These are phyloP conservation scores for Xanthoconium purpureum DNA, from an alignment of 768 basidiomycete species.

Conservation along the genomic window DNA sequence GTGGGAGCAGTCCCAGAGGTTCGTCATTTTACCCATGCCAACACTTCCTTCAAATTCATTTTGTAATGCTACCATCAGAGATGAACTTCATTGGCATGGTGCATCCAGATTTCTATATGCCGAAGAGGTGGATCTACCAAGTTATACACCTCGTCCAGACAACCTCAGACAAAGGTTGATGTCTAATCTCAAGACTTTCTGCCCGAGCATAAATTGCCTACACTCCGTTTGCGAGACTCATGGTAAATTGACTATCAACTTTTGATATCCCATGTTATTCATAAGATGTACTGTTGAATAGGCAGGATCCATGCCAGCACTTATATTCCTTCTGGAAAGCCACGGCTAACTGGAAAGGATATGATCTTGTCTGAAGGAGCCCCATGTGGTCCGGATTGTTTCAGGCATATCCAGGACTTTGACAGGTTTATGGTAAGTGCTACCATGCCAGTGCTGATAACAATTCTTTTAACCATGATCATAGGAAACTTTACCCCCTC, in stretches of 20 bases:
- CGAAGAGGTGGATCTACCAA: background rate
- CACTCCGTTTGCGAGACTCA: conserved; percentile 41
- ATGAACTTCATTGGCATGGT: conserved; percentile 39
- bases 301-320: background rate
- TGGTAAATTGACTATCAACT: conserved; percentile 15
- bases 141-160: conserved; percentile 15
- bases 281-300: background rate
- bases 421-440: conserved; percentile 21
- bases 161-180: conserved; percentile 35
- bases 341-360: conserved; percentile 17
- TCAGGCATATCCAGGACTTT: conserved; percentile 25
- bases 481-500: conserved; percentile 25
- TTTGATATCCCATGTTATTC: background rate
- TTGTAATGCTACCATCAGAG: conserved; percentile 26
- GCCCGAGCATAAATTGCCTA: conserved; percentile 46
- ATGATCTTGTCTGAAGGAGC: conserved; percentile 28
- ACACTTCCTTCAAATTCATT: background rate
- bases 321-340: conserved; percentile 22
- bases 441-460: accelerated
- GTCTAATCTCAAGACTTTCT: conserved; percentile 37
- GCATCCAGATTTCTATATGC: background rate
- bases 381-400: conserved; percentile 34
- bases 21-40: background rate
- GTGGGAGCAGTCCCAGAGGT: conserved; percentile 45
- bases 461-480: background rate